phyloP scores from a whole-genome alignment of 345 rosid genomes.

The Citrus cavaleriei region DNA sequence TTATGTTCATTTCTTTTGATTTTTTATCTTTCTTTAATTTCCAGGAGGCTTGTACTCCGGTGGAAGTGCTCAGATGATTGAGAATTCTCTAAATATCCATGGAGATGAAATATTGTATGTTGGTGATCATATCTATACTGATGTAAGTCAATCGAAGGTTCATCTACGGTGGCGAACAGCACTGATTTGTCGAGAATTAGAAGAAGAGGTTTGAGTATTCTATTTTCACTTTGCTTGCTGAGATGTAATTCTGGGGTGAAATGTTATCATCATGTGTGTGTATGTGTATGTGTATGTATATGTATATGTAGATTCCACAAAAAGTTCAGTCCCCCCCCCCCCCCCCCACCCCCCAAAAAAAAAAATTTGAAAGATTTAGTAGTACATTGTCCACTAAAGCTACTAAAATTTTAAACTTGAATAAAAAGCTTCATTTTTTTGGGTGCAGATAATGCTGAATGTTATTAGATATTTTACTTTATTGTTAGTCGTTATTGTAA shows the following conservation, averaged over 20 bases:
- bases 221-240: not conserved
- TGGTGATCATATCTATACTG: slow-evolving; percentile 96
- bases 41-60: slow-evolving; percentile 89
- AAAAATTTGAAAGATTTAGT: not conserved
- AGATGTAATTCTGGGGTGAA: not conserved
- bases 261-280: not conserved
- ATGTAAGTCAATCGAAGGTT: slow-evolving; percentile 90
- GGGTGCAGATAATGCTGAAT: not conserved
- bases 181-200: slow-evolving; percentile 86
- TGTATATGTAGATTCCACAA: too few relatives aligned
- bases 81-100: slow-evolving; percentile 75
- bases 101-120: slow-evolving; percentile 97
- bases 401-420: not conserved
- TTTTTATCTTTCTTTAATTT: slow-evolving; percentile 13
- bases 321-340: too few relatives aligned
- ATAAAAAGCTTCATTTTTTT: not conserved
- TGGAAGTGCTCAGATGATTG: slow-evolving; percentile 97
- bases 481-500: not conserved
- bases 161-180: slow-evolving; percentile 96
- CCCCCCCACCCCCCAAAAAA: too few relatives aligned
- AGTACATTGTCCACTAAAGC: not conserved
- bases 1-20: not conserved
- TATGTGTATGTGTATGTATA: not conserved
- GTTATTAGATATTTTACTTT: not conserved
- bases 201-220: slow-evolving; percentile 67